These are phyloP conservation scores for Blastocystis sp. DNA, from an alignment of 352 stramenopile genomes.

Conservation along the genomic window DNA sequence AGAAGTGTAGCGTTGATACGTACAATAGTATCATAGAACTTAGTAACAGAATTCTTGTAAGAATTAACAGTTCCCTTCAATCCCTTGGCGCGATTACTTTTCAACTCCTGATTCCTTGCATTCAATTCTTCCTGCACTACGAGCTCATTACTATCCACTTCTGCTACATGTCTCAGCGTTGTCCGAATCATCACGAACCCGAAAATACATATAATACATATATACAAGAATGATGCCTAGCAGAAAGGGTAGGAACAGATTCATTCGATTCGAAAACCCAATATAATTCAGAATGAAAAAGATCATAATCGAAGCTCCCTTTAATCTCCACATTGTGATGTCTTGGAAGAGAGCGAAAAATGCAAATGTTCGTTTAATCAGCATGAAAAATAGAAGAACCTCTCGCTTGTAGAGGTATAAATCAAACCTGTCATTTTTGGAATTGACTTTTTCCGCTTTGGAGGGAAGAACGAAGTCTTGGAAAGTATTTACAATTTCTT, in stretches of 20 bases:
- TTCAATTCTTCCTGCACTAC: no score
- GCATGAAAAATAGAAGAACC: not conserved
- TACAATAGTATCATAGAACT: not conserved
- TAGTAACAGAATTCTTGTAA: not conserved
- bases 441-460: no score
- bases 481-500: no score
- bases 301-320: not conserved
- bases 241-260: not conserved
- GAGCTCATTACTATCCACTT: not conserved
- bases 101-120: no score
- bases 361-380: not conserved
- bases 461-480: no score
- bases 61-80: not conserved
- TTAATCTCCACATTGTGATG: not conserved
- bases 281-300: not conserved
- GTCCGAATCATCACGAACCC: not conserved
- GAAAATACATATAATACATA: conserved; percentile 8
- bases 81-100: not conserved
- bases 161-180: not conserved
- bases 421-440: not conserved
- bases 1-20: not conserved
- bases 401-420: not conserved
- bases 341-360: not conserved
- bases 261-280: not conserved
- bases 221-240: not conserved